Percentiles rank a stretch among this genome's conserved stretches.
Conservation (phyloP, 2,329 filamentous ascomycete genomes). For the Aspergillus novofumigatus region DNA sequence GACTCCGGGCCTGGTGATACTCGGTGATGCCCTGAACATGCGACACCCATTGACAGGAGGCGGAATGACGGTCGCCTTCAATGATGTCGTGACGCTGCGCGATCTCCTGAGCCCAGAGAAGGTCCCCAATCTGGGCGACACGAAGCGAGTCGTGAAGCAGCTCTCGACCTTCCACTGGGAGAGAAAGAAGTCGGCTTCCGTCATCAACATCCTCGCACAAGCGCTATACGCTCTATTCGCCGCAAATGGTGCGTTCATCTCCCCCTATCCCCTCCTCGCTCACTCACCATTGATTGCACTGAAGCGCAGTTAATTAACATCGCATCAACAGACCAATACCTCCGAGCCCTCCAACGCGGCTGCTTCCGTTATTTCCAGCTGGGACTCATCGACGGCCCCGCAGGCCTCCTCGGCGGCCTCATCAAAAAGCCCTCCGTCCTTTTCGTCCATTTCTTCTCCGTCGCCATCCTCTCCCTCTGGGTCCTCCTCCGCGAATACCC, state of each 20-base stretch:
- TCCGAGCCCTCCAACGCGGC: slow-evolving; percentile 76
- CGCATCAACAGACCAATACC: slow-evolving; percentile 53
- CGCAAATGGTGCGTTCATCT: slow-evolving; percentile 56
- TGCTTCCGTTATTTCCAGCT: slow-evolving; percentile 90
- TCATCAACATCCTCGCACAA: slow-evolving; percentile 97
- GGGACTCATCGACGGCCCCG: slow-evolving; percentile 70
- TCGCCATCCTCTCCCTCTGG: slow-evolving; percentile 86
- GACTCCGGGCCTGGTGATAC: slow-evolving; percentile 68
- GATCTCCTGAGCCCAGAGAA: slow-evolving; percentile 66
- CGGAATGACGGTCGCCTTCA: slow-evolving; percentile 96
- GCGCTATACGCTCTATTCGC: slow-evolving; percentile 90
- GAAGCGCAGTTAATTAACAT: slow-evolving; percentile 1
- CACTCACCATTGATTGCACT: slow-evolving; percentile 1
- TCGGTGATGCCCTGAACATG: slow-evolving; percentile 98
- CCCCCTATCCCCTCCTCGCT: neutral
- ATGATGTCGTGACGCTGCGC: slow-evolving; percentile 77
- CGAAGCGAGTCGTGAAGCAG: slow-evolving; percentile 60
- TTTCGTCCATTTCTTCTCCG: slow-evolving; percentile 89
- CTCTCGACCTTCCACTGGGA: slow-evolving; percentile 80
- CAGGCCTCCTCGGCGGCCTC: slow-evolving; percentile 76
- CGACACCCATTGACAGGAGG: slow-evolving; percentile 96
- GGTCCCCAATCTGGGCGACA: slow-evolving; percentile 67
- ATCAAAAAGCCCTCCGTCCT: slow-evolving; percentile 73
- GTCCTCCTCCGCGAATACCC: slow-evolving; percentile 52
- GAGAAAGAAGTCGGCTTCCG: slow-evolving; percentile 74